Conservation (phyloP, 306 rosid genomes). For the Hippophae rhamnoides region DNA sequence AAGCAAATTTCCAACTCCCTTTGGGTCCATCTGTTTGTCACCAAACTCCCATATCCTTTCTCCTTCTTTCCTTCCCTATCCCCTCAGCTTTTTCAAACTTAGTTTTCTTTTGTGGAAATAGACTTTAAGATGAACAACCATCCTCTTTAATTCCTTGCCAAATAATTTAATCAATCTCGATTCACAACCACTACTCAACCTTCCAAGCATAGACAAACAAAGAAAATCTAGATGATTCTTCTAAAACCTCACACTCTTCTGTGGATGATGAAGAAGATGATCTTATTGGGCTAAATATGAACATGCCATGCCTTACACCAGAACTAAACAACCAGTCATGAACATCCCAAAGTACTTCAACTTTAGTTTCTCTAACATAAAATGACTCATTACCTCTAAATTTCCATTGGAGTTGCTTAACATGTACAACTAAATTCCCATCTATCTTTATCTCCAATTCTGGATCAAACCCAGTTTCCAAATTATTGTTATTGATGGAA, state of each 20-base stretch:
- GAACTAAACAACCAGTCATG: constrained; percentile 88
- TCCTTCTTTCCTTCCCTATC: neutral
- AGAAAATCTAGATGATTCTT: constrained; percentile 47
- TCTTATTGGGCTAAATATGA: constrained; percentile 58
- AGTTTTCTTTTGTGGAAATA: too few relatives aligned
- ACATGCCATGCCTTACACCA: constrained; percentile 68
- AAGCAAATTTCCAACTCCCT: constrained; percentile 8
- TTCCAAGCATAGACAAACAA: constrained; percentile 89
- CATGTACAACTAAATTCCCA: constrained; percentile 59
- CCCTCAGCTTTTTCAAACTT: neutral
- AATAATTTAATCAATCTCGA: neutral
- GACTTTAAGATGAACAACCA: neutral
- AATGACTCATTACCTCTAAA: constrained; percentile 77
- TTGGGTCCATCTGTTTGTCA: constrained; percentile 15
- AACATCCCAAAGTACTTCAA: constrained; percentile 86
- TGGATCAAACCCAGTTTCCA: constrained; percentile 45
- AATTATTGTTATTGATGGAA: constrained; percentile 18
- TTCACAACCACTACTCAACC: constrained; percentile 25
- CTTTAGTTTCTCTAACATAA: constrained; percentile 42
- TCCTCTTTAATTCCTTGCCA: neutral
- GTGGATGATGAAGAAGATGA: constrained; percentile 26
- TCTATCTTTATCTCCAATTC: constrained; percentile 78
- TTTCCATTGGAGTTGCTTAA: constrained; percentile 89
- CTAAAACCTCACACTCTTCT: constrained; percentile 15
- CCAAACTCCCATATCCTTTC: neutral